phyloP scores from a whole-genome alignment of 2,329 filamentous ascomycete genomes.

The Penicillium sp. region DNA sequence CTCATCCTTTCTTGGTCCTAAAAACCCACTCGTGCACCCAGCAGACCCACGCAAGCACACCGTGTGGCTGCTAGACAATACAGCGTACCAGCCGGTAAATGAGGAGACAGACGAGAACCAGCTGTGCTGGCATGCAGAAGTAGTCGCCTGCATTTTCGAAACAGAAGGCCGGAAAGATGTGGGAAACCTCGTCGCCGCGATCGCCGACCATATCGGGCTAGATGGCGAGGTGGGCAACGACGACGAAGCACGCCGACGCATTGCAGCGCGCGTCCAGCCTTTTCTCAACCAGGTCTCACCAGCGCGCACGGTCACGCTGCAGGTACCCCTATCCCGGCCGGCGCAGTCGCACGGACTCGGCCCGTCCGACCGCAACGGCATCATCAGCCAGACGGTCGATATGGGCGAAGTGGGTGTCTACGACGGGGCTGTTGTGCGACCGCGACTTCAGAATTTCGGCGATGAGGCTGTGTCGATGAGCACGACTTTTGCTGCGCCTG shows the following conservation, averaged over 20 bases:
- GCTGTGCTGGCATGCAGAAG: conserved; percentile 71
- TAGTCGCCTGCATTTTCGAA: conserved; percentile 77
- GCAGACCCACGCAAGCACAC: conserved; percentile 65
- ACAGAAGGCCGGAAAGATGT: conserved; percentile 66
- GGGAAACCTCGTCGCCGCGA: conserved; percentile 65
- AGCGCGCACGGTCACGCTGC: conserved; percentile 64
- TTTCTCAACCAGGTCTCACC: conserved; percentile 76
- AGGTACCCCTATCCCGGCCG: conserved; percentile 54
- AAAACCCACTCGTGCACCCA: conserved; percentile 59
- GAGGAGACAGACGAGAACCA: conserved; percentile 23
- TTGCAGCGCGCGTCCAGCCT: conserved; percentile 58
- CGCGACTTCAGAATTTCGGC: conserved; percentile 28
- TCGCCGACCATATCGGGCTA: conserved; percentile 68
- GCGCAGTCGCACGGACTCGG: conserved; percentile 56
- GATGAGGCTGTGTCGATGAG: conserved; percentile 56
- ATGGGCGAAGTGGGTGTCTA: conserved; percentile 47
- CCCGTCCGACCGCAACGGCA: conserved; percentile 69
- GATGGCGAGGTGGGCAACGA: conserved; percentile 52
- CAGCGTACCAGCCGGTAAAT: conserved; percentile 61
- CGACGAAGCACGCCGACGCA: conserved; percentile 59
- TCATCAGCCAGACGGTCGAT: conserved; percentile 62
- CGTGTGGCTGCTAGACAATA: conserved; percentile 90
- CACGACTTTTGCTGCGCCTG: conserved; percentile 70
- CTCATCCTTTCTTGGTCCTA: conserved; percentile 35
- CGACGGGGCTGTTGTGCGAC: conserved; percentile 50